phyloP scores from a whole-genome alignment of 2,329 filamentous ascomycete species.

The Tolypocladium album region DNA sequence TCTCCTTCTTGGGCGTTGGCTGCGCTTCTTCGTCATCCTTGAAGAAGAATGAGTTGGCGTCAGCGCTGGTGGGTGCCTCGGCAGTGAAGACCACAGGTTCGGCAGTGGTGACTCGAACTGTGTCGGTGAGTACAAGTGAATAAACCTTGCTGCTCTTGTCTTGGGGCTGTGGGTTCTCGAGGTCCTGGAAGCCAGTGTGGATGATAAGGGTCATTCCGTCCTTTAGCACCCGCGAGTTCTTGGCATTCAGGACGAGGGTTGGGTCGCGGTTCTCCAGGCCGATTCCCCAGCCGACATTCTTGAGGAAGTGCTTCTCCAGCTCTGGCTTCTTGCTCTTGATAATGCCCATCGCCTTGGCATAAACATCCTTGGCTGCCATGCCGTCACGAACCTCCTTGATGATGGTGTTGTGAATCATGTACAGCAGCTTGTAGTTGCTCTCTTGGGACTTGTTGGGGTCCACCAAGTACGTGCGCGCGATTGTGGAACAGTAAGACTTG shows the following conservation, averaged over 20 bases:
- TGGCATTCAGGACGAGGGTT: constrained; percentile 75
- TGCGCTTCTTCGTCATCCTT: constrained; percentile 88
- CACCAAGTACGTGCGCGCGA: constrained; percentile 89
- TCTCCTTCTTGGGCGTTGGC: constrained; percentile 80
- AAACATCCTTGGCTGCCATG: constrained; percentile 77
- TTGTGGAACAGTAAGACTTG: constrained; percentile 87
- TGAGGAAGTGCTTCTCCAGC: constrained; percentile 87
- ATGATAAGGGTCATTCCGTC: constrained; percentile 96
- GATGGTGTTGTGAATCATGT: constrained; percentile 76
- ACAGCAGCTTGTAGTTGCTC: constrained; percentile 81
- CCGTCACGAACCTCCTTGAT: constrained; percentile 87
- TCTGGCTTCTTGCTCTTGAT: constrained; percentile 90
- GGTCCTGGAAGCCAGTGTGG: constrained; percentile 79
- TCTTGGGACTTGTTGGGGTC: constrained; percentile 96
- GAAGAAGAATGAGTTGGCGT: constrained; percentile 97
- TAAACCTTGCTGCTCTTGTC: constrained; percentile 86
- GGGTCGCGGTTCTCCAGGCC: constrained; percentile 84
- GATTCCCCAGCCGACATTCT: constrained; percentile 84
- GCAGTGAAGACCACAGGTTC: constrained; percentile 87
- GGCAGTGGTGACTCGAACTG: constrained; percentile 71
- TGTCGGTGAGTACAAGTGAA: constrained; percentile 84
- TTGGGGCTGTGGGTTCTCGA: constrained; percentile 77
- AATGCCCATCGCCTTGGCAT: constrained; percentile 70
- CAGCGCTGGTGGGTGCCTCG: constrained; percentile 81
- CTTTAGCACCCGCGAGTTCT: constrained; percentile 73